Base-by-base conservation (phyloP, 257 asterid species). In the Przewalskia tangutica region DNA sequence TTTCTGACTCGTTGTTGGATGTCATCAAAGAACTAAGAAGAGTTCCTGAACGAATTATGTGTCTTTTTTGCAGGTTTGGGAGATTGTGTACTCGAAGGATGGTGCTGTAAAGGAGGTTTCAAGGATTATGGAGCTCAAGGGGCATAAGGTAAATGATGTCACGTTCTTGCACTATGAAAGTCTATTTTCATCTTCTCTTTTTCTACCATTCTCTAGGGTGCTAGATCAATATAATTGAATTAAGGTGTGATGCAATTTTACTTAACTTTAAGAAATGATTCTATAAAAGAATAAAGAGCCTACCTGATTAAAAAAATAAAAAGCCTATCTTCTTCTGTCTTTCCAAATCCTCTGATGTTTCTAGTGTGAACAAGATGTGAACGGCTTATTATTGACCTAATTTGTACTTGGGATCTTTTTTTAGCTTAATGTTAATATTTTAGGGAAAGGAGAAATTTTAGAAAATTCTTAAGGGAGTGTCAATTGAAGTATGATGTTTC, bases 41-140 rank as follows among this genome's bases (percentile, higher is more conserved):
- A 50, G 62, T 50, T 75, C 60, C 55, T 75, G 60, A 75, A 48
- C 38, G 50, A 7, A 23, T 50, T 6, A 27, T 27, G 32, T 27
- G 32, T 56, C 8, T 48, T 23, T 4, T 53, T 84, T 76, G 81
- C 92, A 96, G 99, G 91, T 96, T 66, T 96, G 98, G 99, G 99
- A 96, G 88, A 85, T 94, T 81, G 92, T 96, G 78, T 96, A 96
- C 85, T 76, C 98, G 12, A 94, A 94, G 87, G 99, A 96, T 86
- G 98, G 98, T 84, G 86, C 93, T 17, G 98, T 90, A 83, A 96
- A 94, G 95, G 99, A 96, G 93, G 86, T 96, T 89, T 73, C 84
- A 70, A 94, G 84, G 77, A 98, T 86, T 84, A 93, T 94, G 98
- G 95, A 96, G 88, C 99, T 94, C 84, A 96, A 94, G 91, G 99